phyloP scores from a whole-genome alignment of 2,329 filamentous ascomycete genomes.

The Trichoderma arundinaceum region DNA sequence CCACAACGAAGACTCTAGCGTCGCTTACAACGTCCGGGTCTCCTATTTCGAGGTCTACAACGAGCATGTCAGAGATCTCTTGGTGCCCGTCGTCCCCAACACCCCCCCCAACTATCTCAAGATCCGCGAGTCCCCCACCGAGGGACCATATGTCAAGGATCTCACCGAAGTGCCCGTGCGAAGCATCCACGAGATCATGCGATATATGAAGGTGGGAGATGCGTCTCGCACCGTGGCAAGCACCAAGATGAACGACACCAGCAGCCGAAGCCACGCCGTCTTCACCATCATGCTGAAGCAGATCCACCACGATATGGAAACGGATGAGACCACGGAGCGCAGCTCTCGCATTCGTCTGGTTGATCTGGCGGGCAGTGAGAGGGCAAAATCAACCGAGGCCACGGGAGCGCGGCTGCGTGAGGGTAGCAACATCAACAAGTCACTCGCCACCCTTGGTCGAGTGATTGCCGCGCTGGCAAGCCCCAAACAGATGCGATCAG shows the following conservation, averaged over 20 bases:
- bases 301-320: slow-evolving; percentile 95
- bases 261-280: slow-evolving; percentile 92
- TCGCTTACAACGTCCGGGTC: slow-evolving; percentile 95
- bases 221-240: slow-evolving; percentile 84
- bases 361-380: slow-evolving; percentile 91
- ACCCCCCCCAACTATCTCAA: slow-evolving; percentile 91
- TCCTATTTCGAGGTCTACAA: slow-evolving; percentile 99
- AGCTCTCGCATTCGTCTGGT: slow-evolving; percentile 93
- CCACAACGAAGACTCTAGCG: slow-evolving; percentile 80
- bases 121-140: slow-evolving; percentile 92
- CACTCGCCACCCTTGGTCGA: slow-evolving; percentile 89
- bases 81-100: slow-evolving; percentile 73
- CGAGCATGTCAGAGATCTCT: slow-evolving; percentile 93
- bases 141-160: slow-evolving; percentile 96
- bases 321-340: slow-evolving; percentile 96
- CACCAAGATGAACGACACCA: slow-evolving; percentile 99
- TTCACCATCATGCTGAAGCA: slow-evolving; percentile 98
- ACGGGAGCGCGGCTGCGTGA: slow-evolving; percentile 89
- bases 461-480: slow-evolving; percentile 91
- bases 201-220: slow-evolving; percentile 90
- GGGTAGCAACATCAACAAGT: slow-evolving; percentile 99
- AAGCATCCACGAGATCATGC: slow-evolving; percentile 83
- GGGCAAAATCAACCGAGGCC: slow-evolving; percentile 93
- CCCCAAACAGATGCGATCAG: slow-evolving; percentile 62
- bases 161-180: slow-evolving; percentile 91